Conservation (phyloP, 2,329 filamentous ascomycete genomes). For the Sporothrix brunneoviolacea region DNA sequence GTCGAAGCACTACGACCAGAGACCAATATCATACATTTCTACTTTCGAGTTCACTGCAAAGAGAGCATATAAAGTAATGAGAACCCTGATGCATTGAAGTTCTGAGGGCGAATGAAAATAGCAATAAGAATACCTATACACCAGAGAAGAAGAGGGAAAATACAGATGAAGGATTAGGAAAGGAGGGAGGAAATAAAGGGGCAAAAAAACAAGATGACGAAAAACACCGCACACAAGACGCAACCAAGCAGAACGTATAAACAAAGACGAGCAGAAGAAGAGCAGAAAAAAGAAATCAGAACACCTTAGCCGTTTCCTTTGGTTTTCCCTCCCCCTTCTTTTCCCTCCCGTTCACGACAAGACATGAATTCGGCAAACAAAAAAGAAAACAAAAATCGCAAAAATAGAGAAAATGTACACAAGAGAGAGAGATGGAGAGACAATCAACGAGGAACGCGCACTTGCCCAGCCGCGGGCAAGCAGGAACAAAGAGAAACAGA, state of each 20-base stretch:
- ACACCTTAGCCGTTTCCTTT: background rate
- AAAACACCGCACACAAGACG: constrained; percentile 1
- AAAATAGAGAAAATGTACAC: background rate
- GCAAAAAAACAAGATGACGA: background rate
- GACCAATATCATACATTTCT: background rate
- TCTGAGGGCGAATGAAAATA: background rate
- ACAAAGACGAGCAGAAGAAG: too few relatives aligned
- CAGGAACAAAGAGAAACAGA: too few relatives aligned
- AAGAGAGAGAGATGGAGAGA: background rate
- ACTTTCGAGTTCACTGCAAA: background rate
- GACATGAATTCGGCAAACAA: background rate
- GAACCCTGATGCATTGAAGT: too few relatives aligned
- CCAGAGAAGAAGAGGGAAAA: background rate
- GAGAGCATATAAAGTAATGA: background rate
- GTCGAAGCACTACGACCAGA: background rate
- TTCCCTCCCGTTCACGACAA: background rate
- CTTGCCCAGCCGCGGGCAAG: too few relatives aligned
- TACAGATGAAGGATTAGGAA: too few relatives aligned
- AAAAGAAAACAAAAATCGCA: constrained; percentile 3
- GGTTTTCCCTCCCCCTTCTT: background rate
- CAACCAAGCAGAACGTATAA: too few relatives aligned
- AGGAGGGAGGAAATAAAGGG: background rate
- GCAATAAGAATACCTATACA: background rate
- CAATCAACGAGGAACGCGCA: too few relatives aligned
- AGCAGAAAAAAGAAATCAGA: background rate